phyloP scores from a whole-genome alignment of 441 rosid species.

The Sinapis alba region DNA sequence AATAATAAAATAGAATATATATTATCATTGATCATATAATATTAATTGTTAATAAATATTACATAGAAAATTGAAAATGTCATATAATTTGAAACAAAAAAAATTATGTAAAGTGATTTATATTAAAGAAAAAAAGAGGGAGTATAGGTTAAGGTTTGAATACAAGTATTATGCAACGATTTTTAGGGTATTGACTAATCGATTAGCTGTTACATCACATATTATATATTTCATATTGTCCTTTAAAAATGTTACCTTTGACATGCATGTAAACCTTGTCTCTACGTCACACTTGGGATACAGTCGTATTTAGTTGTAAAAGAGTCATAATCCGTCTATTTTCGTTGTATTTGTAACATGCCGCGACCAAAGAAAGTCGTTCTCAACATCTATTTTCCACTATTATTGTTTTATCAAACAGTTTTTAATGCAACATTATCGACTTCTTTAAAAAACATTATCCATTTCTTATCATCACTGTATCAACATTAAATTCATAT shows the following conservation, averaged over 20 bases:
- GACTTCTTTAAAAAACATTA: background rate
- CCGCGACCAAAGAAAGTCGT: background rate
- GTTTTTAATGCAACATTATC: background rate
- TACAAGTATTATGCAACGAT: background rate
- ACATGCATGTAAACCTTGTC: background rate
- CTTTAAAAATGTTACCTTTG: background rate
- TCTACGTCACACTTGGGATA: background rate
- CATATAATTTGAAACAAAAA: no score
- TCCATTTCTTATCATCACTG: background rate
- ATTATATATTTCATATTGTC: background rate
- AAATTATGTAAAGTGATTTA: no score
- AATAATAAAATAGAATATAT: no score
- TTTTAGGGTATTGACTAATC: background rate
- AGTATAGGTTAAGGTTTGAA: background rate
- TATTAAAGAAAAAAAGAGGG: no score
- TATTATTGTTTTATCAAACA: background rate
- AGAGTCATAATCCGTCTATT: background rate
- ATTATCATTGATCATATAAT: no score
- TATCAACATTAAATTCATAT: background rate
- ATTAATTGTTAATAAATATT: no score
- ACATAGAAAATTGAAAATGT: no score
- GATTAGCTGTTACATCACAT: background rate
- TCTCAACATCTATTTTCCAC: background rate
- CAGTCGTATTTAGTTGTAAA: conserved; percentile 14
- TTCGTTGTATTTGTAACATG: conserved; percentile 2